These are phyloP conservation scores for Anisodus tanguticus DNA, from an alignment of 257 asterid species.

Conservation along the genomic window DNA sequence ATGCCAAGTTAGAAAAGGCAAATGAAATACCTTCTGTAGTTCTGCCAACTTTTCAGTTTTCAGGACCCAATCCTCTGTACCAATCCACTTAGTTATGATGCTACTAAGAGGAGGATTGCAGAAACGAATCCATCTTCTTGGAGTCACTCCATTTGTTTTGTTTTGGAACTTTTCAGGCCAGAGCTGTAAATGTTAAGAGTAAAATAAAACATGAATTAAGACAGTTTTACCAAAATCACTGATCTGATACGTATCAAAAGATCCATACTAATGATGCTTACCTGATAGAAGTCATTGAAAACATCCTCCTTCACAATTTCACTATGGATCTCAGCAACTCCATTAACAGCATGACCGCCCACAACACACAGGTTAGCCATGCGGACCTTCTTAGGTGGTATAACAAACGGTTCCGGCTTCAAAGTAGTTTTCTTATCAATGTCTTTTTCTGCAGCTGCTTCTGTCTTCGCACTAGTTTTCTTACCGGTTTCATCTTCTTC, in stretches of 20 bases:
- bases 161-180: constrained; percentile 89
- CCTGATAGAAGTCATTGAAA: constrained; percentile 79
- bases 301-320: constrained; percentile 81
- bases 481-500: constrained; percentile 35
- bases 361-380: constrained; percentile 91
- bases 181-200: constrained; percentile 50
- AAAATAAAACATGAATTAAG: constrained; percentile 25
- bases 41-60: constrained; percentile 70
- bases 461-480: constrained; percentile 12
- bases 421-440: constrained; percentile 40
- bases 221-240: constrained; percentile 20
- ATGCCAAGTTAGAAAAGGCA: constrained; percentile 8
- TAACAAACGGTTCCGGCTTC: constrained; percentile 43
- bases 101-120: constrained; percentile 76
- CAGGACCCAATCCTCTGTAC: constrained; percentile 73
- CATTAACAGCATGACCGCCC: constrained; percentile 89
- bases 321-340: constrained; percentile 89
- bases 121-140: constrained; percentile 84
- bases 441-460: constrained; percentile 43
- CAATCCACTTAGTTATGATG: constrained; percentile 78
- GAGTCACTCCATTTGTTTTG: constrained; percentile 90
- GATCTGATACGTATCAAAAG: neutral
- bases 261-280: constrained; percentile 33
- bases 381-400: constrained; percentile 67
- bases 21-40: constrained; percentile 61